A percentile compares a stretch with the other conserved stretches of the same genome.
Evolutionary conservation across 2,329 filamentous ascomycete species (phyloP).

Genomic region (Akanthomyces lecanii): DNA sequence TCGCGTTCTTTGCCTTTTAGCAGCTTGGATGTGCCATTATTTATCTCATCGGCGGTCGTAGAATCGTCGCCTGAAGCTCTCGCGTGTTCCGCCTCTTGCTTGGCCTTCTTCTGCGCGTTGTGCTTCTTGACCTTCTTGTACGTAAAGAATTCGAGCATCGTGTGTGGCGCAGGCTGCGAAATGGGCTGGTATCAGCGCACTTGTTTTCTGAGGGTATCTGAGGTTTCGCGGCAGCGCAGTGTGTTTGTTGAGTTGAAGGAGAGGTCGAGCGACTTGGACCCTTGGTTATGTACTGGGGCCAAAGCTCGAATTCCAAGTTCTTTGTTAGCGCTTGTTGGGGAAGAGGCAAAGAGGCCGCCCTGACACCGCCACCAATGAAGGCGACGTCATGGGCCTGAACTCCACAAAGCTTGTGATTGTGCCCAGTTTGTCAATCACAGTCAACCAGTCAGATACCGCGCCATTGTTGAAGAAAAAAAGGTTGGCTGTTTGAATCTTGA

Average conservation of each 20-base stretch:
- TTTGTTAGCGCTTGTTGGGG: conserved; percentile 12
- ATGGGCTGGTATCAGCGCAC: not conserved
- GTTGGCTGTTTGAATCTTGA: not conserved
- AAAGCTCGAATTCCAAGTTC: not conserved
- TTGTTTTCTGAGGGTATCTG: not conserved
- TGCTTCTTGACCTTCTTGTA: conserved; percentile 61
- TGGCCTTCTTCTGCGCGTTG: conserved; percentile 44
- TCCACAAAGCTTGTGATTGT: conserved; percentile 16
- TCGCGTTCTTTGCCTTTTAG: conserved; percentile 16
- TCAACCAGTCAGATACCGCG: not conserved
- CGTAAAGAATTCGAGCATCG: conserved; percentile 60
- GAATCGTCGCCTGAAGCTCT: conserved; percentile 24
- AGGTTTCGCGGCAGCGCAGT: not conserved
- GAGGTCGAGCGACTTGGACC: not conserved
- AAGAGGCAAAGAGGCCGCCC: conserved; percentile 17
- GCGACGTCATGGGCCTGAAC: conserved; percentile 16
- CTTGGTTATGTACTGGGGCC: not conserved
- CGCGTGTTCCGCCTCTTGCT: conserved; percentile 25
- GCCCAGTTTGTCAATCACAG: not conserved
- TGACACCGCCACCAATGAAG: conserved; percentile 8
- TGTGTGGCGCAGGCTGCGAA: conserved; percentile 19
- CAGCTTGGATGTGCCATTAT: conserved; percentile 41
- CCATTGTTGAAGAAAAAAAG: not conserved
- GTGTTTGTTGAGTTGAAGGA: not conserved
- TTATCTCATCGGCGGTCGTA: conserved; percentile 33